These are phyloP conservation scores for Pelargonium citronellum DNA, from an alignment of 441 rosid genomes.

Conservation along the genomic window DNA sequence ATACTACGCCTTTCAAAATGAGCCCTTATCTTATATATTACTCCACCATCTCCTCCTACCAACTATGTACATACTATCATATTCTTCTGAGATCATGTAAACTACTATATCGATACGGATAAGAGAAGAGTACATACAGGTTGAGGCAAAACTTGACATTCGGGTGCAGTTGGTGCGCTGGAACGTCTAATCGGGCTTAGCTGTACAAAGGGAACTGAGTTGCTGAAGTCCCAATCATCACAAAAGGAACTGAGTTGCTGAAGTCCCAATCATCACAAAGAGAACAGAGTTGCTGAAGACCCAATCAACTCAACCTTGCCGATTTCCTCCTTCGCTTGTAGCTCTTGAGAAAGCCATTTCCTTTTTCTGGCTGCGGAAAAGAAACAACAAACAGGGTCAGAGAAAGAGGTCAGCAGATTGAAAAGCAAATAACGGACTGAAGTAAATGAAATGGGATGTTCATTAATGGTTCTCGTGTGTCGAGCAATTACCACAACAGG, in stretches of 20 bases:
- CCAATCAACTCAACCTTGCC: neutral
- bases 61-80: neutral
- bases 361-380: slow-evolving; percentile 14
- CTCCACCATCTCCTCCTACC: too few species aligned
- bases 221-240: too few species aligned
- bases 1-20: too few species aligned
- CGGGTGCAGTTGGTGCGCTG: neutral
- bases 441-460: neutral
- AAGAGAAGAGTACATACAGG: too few species aligned
- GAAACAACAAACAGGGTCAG: neutral
- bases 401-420: neutral
- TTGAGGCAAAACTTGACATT: neutral
- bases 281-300: too few species aligned
- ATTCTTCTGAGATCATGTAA: too few species aligned
- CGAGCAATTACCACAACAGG: slow-evolving; percentile 7
- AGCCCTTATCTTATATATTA: too few species aligned
- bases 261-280: too few species aligned
- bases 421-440: neutral
- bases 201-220: too few species aligned
- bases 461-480: neutral
- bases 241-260: slow-evolving; percentile 6
- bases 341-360: slow-evolving; percentile 13
- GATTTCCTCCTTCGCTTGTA: slow-evolving; percentile 26
- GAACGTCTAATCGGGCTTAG: slow-evolving; percentile 1
- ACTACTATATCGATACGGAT: too few species aligned